These are phyloP conservation scores for Bacterosira constricta DNA, from an alignment of 108 stramenopile species.

Conservation along the genomic window DNA sequence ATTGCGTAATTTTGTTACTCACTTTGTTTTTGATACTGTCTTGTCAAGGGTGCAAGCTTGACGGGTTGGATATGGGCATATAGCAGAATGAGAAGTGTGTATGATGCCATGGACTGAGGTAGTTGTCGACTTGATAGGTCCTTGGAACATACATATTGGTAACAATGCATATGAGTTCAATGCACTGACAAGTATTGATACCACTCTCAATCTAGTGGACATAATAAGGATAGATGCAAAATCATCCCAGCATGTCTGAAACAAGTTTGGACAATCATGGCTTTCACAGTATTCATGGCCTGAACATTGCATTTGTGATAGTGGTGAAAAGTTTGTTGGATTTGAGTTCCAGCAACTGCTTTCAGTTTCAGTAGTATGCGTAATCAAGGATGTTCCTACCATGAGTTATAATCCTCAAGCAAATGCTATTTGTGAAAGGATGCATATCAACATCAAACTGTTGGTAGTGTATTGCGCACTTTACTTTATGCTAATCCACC, in stretches of 20 bases:
- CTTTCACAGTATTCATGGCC: slow-evolving; percentile 51
- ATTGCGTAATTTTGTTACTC: neutral
- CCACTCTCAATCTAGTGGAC: too few species aligned
- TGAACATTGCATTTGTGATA: slow-evolving; percentile 5
- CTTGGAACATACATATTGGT: too few species aligned
- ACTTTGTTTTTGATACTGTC: slow-evolving; percentile 9
- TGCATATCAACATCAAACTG: slow-evolving; percentile 29
- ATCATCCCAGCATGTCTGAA: too few species aligned
- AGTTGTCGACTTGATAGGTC: too few species aligned
- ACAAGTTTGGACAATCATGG: slow-evolving; percentile 48
- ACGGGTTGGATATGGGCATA: too few species aligned
- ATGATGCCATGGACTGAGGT: too few species aligned
- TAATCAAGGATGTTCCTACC: slow-evolving; percentile 6
- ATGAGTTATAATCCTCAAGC: slow-evolving; percentile 13
- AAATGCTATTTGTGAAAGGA: slow-evolving; percentile 19
- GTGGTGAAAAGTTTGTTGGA: slow-evolving; percentile 29
- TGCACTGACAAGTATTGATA: too few species aligned
- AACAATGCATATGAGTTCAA: too few species aligned
- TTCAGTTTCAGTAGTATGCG: neutral
- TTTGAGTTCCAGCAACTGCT: slow-evolving; percentile 31
- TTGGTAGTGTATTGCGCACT: slow-evolving; percentile 27
- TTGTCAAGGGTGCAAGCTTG: slow-evolving; percentile 33
- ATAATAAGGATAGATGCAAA: too few species aligned
- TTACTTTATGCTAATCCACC: slow-evolving; percentile 28
- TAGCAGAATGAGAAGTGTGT: too few species aligned